Conservation (phyloP, 2,329 filamentous ascomycete genomes). For the Ploettnerulaceae sp. region DNA sequence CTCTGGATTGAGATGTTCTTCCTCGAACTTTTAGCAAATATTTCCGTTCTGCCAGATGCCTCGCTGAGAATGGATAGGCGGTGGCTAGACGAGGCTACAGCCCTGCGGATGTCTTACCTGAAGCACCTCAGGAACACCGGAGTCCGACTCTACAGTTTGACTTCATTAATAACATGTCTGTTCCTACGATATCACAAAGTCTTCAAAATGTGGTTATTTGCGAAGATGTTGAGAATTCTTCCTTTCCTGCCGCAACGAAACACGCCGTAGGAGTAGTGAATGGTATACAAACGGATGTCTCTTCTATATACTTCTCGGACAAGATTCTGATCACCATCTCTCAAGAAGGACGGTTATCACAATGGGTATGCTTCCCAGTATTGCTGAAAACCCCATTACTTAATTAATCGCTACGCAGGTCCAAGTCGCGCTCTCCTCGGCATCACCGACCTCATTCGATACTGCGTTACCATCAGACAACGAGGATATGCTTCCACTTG, state of each 20-base stretch:
- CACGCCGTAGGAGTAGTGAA: slow-evolving; percentile 57
- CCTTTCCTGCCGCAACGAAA: slow-evolving; percentile 30
- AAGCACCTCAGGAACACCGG: too few relatives aligned
- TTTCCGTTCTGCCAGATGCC: slow-evolving; percentile 3
- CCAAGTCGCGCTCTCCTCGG: slow-evolving; percentile 72
- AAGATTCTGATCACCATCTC: slow-evolving; percentile 87
- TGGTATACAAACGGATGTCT: slow-evolving; percentile 66
- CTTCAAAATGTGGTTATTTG: slow-evolving; percentile 13
- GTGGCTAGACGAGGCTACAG: slow-evolving; percentile 18
- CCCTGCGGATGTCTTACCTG: slow-evolving; percentile 15
- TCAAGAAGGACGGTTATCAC: slow-evolving; percentile 77
- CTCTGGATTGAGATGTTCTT: not conserved
- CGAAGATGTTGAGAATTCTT: slow-evolving; percentile 18
- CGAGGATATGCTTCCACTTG: slow-evolving; percentile 59
- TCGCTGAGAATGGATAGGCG: slow-evolving; percentile 8
- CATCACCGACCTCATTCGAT: slow-evolving; percentile 55
- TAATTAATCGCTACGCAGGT: slow-evolving; percentile 44
- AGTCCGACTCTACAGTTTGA: not conserved
- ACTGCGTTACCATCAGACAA: slow-evolving; percentile 39
- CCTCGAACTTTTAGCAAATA: not conserved
- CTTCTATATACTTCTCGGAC: slow-evolving; percentile 72
- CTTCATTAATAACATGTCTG: slow-evolving; percentile 18
- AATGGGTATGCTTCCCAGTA: slow-evolving; percentile 65
- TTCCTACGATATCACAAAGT: slow-evolving; percentile 13
- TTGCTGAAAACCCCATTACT: not conserved